Evolutionary conservation across 108 stramenopile genomes (phyloP).

Genomic region (Skeletonema marinoi): DNA sequence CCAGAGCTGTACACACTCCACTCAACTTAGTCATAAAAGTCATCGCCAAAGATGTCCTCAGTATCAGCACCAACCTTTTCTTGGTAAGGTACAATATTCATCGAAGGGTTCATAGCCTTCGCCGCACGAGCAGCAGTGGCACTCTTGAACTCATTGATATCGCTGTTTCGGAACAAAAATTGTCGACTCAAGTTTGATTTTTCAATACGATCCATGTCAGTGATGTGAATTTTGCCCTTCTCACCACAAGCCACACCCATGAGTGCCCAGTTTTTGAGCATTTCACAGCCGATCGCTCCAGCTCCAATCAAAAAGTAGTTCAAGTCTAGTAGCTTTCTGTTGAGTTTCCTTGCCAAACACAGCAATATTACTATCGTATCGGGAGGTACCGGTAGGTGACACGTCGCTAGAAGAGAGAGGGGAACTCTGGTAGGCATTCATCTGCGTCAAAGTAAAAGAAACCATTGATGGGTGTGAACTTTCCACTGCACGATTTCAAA

Average conservation of each 20-base stretch:
- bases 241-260: conserved; percentile 95
- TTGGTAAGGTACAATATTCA: conserved; percentile 90
- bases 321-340: conserved; percentile 69
- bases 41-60: conserved; percentile 95
- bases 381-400: conserved; percentile 55
- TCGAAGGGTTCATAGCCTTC: conserved; percentile 86
- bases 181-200: conserved; percentile 96
- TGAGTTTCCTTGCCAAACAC: conserved; percentile 85
- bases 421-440: conserved; percentile 90
- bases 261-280: conserved; percentile 99
- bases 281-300: conserved; percentile 99
- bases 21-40: conserved; percentile 94
- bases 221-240: conserved; percentile 88
- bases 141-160: conserved; percentile 95
- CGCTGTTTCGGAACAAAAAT: conserved; percentile 95
- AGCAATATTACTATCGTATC: conserved; percentile 88
- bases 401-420: conserved; percentile 67
- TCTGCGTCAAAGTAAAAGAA: conserved; percentile 97
- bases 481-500: conserved; percentile 97
- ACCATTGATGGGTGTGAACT: conserved; percentile 97
- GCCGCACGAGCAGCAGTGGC: conserved; percentile 89
- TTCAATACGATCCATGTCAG: conserved; percentile 99
- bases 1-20: conserved; percentile 98
- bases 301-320: conserved; percentile 97
- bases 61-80: conserved; percentile 94